Conservation (phyloP, 257 asterid species). For the Forsythia viridissima region DNA sequence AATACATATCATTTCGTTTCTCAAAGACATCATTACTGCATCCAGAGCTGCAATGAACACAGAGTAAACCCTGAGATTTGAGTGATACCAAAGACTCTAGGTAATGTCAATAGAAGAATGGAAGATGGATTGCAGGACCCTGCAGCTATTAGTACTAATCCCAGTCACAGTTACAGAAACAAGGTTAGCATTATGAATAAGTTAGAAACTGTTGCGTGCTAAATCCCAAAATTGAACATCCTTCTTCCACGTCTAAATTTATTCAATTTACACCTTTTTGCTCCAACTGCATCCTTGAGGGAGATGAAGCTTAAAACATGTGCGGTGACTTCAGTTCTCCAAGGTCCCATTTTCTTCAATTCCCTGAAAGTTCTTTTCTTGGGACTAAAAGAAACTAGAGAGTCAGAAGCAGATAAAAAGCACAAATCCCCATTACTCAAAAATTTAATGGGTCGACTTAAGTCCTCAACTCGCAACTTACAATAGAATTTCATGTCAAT, state of each 20-base stretch:
- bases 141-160: neutral
- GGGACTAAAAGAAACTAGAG: slow-evolving; percentile 49
- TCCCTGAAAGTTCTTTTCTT: slow-evolving; percentile 44
- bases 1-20: neutral
- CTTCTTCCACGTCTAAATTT: slow-evolving; percentile 3
- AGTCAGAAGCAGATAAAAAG: slow-evolving; percentile 39
- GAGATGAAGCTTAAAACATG: slow-evolving; percentile 53
- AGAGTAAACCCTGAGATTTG: neutral
- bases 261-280: slow-evolving; percentile 17
- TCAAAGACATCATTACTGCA: neutral
- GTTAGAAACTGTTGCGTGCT: neutral
- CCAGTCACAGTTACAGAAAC: neutral
- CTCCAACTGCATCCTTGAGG: slow-evolving; percentile 37
- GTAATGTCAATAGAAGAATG: neutral
- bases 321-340: slow-evolving; percentile 20
- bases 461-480: slow-evolving; percentile 39
- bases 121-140: neutral
- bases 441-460: slow-evolving; percentile 46
- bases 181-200: neutral
- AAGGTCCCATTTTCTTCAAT: slow-evolving; percentile 29
- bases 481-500: slow-evolving; percentile 48
- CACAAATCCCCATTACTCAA: slow-evolving; percentile 50
- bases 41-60: neutral
- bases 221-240: slow-evolving; percentile 20
- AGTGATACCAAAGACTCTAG: neutral